phyloP scores from a whole-genome alignment of 2,329 filamentous ascomycete genomes.

The Exophiala spinifera region DNA sequence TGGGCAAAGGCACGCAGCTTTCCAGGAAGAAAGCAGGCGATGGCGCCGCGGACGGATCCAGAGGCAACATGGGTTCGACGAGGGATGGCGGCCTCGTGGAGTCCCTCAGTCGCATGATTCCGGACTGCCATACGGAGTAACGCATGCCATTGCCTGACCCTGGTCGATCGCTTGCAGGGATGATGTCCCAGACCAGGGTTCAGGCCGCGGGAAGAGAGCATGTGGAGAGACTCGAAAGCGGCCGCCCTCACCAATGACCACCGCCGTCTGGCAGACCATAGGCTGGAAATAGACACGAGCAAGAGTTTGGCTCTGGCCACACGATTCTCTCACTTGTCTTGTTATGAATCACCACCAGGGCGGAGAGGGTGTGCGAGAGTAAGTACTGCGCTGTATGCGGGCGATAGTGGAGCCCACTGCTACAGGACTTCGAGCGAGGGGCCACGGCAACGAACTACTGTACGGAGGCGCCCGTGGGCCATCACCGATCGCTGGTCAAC shows the following conservation, averaged over 20 bases:
- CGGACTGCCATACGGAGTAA: neutral
- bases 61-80: neutral
- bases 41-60: neutral
- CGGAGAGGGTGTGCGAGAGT: neutral
- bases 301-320: neutral
- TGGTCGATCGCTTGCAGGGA: conserved; percentile 3
- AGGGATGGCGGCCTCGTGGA: conserved; percentile 3
- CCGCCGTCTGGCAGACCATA: neutral
- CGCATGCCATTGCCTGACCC: conserved; percentile 1
- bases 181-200: neutral
- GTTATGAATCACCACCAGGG: neutral
- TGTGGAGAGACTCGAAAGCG: neutral
- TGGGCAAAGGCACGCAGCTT: neutral
- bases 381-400: neutral
- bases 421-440: neutral
- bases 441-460: neutral
- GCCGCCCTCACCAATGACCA: neutral
- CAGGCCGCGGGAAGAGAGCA: neutral
- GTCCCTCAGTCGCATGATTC: conserved; percentile 5
- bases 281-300: too few relatives aligned
- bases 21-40: neutral
- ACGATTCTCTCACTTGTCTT: neutral
- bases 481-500: too few relatives aligned
- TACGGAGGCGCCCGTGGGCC: neutral
- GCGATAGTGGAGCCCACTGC: neutral